Conservation (phyloP, 164 flowering plant genomes). For the Chimonanthus praecox region DNA sequence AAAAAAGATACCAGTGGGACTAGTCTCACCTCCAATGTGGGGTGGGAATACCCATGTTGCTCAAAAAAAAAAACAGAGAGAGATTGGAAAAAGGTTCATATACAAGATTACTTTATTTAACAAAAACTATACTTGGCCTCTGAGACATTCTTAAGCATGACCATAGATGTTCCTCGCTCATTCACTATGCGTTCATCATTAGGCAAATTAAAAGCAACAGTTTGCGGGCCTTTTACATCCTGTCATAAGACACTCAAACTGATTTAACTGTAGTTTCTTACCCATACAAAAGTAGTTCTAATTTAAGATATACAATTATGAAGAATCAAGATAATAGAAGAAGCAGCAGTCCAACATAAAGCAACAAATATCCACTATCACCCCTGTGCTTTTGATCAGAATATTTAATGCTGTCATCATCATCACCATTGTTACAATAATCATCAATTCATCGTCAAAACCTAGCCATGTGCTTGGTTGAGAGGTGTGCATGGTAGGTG, state of each 20-base stretch:
- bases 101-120: background rate
- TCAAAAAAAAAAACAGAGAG: no score
- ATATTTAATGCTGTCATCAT: no score
- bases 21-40: no score
- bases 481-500: no score
- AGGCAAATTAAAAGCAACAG: conserved; percentile 94
- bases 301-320: no score
- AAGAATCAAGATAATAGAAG: background rate
- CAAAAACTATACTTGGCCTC: conserved; percentile 71
- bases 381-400: no score
- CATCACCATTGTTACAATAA: no score
- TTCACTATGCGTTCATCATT: conserved; percentile 93
- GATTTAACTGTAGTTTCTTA: background rate
- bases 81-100: background rate
- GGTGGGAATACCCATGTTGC: no score
- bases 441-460: no score
- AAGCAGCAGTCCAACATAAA: background rate
- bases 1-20: no score
- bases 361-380: no score
- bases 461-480: no score
- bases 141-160: conserved; percentile 92
- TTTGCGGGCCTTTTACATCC: conserved; percentile 98
- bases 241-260: conserved; percentile 17
- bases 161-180: conserved; percentile 96
- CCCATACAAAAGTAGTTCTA: background rate